Evolutionary conservation across 192 early-diverging fungal genomes (phyloP), one percentile per base, ranked within the genome.

Genomic region (Kickxella alabastrina): DNA sequence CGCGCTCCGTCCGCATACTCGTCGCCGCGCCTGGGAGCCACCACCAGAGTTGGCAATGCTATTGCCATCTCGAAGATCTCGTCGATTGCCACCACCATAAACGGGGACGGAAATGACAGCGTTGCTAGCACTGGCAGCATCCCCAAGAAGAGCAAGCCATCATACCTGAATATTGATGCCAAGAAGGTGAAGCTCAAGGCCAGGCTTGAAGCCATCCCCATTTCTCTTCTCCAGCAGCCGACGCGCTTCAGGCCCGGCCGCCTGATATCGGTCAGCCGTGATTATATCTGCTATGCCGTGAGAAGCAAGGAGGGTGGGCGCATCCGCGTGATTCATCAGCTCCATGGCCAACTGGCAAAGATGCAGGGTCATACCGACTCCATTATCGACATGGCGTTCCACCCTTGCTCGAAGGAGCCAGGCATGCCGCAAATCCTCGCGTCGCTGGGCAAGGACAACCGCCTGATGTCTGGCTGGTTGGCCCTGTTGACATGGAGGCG

Each of bases 271-370:
- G 69, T 73, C 25, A 73, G 69, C 37, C 53, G 69, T 41, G 69
- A 73, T 27, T 73, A 65, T 47, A 73, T 73, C 24, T 73, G 69
- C 54, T 73, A 73, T 19, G 69, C 69, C 10, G 69, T 73, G 9
- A 53, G 69, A 23, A 73, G 62, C 69, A 73, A 73, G 24, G 69
- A 73, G 37, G 69, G 69, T 8, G 69, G 69, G 0, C 69, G 59
- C 26, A 62, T 73, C 19, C 69, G 69, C 12, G 62, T 73, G 21
- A 73, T 73, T 19, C 69, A 73, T 40, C 69, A 73, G 54, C 50
- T 65, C 26, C 69, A 65, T n/a, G 69, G 69, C 23, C 57, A 65
- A 41, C 52, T 52, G 10, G 69, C 62, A 14, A 73, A 65, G 46
- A 73, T 73, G 69, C 53, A 51, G 42, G 69, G 69, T 19, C 69